phyloP scores from a whole-genome alignment of 1,139 yeast species.

The Magnusiomyces ingens region DNA sequence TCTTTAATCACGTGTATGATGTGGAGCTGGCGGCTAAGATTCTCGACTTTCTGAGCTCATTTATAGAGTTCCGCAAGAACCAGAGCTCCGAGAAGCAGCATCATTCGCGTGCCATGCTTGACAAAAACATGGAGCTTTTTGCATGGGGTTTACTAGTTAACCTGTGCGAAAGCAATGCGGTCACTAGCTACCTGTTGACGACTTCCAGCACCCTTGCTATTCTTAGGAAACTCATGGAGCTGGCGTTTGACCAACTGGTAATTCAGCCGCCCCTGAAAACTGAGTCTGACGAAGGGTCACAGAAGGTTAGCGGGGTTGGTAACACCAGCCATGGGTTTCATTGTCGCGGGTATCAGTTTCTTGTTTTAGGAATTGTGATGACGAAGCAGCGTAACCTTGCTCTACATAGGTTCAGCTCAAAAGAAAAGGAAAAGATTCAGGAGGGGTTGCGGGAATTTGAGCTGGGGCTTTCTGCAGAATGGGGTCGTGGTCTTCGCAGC shows the following conservation, averaged over 20 bases:
- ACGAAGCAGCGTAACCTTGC: neutral
- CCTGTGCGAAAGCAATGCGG: slow-evolving; percentile 15
- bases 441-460: slow-evolving; percentile 15
- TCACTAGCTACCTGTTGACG: slow-evolving; percentile 9
- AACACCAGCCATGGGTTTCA: slow-evolving; percentile 12
- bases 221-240: slow-evolving; percentile 1
- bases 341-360: slow-evolving; percentile 20
- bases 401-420: slow-evolving; percentile 4
- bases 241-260: neutral
- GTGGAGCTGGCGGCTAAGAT: slow-evolving; percentile 10
- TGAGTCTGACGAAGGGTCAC: neutral
- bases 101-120: neutral
- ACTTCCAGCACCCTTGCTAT: neutral
- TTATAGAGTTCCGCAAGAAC: neutral
- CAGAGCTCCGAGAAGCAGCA: neutral
- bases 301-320: neutral
- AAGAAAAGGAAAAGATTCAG: slow-evolving; percentile 11
- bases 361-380: slow-evolving; percentile 18
- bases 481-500: slow-evolving; percentile 18
- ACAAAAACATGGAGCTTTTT: slow-evolving; percentile 15
- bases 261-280: neutral
- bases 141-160: slow-evolving; percentile 21
- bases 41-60: slow-evolving; percentile 4
- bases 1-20: slow-evolving; percentile 9
- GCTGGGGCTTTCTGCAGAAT: slow-evolving; percentile 10